phyloP scores from a whole-genome alignment of 2,329 filamentous ascomycete species.

The Blastomyces silverae region DNA sequence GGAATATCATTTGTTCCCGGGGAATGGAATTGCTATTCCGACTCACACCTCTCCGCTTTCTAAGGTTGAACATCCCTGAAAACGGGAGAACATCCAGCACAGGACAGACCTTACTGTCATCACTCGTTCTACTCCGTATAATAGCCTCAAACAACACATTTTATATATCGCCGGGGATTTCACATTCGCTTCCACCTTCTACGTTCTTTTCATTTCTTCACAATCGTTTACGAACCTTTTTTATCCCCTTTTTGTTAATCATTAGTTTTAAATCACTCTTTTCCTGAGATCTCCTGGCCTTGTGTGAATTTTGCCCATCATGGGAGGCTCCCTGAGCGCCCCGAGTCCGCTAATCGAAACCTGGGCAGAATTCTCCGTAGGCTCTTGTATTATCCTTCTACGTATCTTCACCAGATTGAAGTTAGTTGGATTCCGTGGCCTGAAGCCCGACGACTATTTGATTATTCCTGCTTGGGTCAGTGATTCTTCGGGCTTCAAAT shows the following conservation, averaged over 20 bases:
- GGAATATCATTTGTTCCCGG: neutral
- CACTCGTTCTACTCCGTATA: neutral
- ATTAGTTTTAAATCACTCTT: neutral
- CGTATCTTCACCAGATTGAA: conserved; percentile 32
- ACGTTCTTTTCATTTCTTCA: conserved; percentile 10
- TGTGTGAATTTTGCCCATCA: neutral
- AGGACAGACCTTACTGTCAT: neutral
- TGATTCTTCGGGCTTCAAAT: neutral
- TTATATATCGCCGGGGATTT: neutral
- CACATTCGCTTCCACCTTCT: neutral
- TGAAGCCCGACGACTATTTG: conserved; percentile 33
- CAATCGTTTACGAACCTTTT: neutral
- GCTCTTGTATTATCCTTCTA: conserved; percentile 29
- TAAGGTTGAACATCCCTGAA: neutral
- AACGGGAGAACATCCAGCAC: neutral
- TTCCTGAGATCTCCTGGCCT: neutral
- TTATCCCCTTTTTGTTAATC: neutral
- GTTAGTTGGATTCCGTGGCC: conserved; percentile 31
- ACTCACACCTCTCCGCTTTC: neutral
- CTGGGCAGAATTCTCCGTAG: conserved; percentile 36
- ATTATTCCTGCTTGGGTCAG: conserved; percentile 30
- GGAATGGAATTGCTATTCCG: neutral
- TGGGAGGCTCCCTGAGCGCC: neutral
- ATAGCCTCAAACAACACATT: neutral
- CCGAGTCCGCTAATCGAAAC: conserved; percentile 27